Percentiles rank a stretch among this genome's conserved stretches.
These are phyloP conservation scores for Colletotrichum tropicale DNA, from an alignment of 2,329 filamentous ascomycete genomes.

Conservation along the genomic window DNA sequence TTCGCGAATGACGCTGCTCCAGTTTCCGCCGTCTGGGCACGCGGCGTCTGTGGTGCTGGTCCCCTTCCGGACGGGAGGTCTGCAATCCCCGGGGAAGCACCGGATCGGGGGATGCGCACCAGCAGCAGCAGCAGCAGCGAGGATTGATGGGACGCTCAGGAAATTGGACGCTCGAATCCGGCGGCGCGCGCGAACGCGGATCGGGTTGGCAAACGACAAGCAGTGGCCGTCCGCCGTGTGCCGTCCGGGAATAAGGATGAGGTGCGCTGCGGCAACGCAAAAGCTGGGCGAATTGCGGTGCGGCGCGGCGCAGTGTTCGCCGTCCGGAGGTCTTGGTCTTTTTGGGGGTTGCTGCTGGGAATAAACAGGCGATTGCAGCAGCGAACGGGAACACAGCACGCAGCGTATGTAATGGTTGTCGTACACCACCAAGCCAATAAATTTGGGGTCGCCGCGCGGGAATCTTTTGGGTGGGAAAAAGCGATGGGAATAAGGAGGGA, in stretches of 20 bases:
- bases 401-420: neutral
- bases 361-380: slow-evolving; percentile 21
- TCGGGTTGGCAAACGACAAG: neutral
- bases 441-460: neutral
- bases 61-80: neutral
- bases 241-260: slow-evolving; percentile 12
- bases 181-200: neutral
- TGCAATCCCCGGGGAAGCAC: neutral
- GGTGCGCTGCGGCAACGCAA: neutral
- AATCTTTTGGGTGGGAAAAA: neutral
- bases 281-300: neutral
- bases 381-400: neutral
- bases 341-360: slow-evolving; percentile 12
- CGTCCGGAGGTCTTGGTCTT: neutral
- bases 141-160: neutral
- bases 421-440: neutral
- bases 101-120: neutral
- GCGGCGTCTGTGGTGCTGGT: neutral
- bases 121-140: neutral
- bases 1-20: neutral
- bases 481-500: slow-evolving; percentile 13
- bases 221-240: neutral
- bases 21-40: slow-evolving; percentile 1
- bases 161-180: neutral
- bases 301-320: neutral